These are phyloP conservation scores for Globisporangium solare DNA, from an alignment of 352 stramenopile species.

Conservation along the genomic window DNA sequence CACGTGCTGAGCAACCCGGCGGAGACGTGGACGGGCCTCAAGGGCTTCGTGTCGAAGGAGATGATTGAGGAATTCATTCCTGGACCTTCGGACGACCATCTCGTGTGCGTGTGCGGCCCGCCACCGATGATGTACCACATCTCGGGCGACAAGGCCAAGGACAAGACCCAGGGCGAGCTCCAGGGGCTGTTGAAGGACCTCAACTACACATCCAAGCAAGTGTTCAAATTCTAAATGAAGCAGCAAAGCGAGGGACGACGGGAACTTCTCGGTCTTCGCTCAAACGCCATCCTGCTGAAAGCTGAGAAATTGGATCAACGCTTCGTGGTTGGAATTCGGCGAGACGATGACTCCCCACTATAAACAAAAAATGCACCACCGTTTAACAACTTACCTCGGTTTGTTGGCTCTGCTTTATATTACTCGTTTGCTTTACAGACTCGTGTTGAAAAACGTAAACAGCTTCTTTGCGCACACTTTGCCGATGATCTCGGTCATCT, in stretches of 20 bases:
- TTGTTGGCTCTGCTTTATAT: neutral
- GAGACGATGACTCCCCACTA: neutral
- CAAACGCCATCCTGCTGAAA: conserved; percentile 1
- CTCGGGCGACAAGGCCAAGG: conserved; percentile 83
- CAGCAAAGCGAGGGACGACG: neutral
- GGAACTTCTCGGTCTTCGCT: too few species aligned
- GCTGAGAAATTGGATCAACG: conserved; percentile 12
- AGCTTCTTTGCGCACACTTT: conserved; percentile 76
- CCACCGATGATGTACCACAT: conserved; percentile 89
- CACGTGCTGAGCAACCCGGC: conserved; percentile 72
- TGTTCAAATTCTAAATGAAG: conserved; percentile 78
- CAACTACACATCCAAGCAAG: conserved; percentile 70
- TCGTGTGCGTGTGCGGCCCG: conserved; percentile 88
- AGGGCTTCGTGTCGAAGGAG: conserved; percentile 76
- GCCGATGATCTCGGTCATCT: conserved; percentile 67
- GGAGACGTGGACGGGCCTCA: conserved; percentile 57
- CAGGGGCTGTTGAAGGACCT: conserved; percentile 83
- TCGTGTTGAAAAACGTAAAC: conserved; percentile 74
- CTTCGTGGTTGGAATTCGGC: conserved; percentile 2
- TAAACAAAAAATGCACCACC: conserved; percentile 7
- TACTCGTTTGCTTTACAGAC: conserved; percentile 22
- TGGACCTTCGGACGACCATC: conserved; percentile 60
- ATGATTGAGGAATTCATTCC: conserved; percentile 85
- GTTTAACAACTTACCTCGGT: conserved; percentile 1
- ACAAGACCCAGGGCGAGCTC: conserved; percentile 81